A percentile compares a stretch with the other conserved stretches of the same genome.
phyloP scores from a whole-genome alignment of 2,329 filamentous ascomycete genomes.

The Zymoseptoria crescenta region DNA sequence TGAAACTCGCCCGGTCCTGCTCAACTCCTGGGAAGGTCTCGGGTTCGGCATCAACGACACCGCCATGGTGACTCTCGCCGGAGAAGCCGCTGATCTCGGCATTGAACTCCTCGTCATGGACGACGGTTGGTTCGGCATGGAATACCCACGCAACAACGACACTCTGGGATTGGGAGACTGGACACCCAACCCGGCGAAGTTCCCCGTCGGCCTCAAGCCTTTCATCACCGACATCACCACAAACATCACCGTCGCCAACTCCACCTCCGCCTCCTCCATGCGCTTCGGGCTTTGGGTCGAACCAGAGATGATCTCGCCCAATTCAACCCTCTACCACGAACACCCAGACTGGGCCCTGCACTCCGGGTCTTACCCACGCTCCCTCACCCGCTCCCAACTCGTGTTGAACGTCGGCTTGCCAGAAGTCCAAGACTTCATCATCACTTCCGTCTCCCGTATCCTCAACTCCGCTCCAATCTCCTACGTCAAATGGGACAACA shows the following conservation, averaged over 20 bases:
- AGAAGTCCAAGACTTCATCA: conserved; percentile 57
- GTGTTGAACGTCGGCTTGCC: conserved; percentile 54
- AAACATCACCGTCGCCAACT: conserved; percentile 41
- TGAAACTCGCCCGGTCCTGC: conserved; percentile 46
- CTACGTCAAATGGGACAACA: conserved; percentile 64
- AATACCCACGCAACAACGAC: conserved; percentile 53
- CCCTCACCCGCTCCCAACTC: conserved; percentile 50
- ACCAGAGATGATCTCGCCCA: conserved; percentile 60
- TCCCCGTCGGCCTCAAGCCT: conserved; percentile 49
- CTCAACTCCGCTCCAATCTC: conserved; percentile 47
- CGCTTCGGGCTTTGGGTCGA: conserved; percentile 61
- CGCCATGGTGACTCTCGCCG: conserved; percentile 48
- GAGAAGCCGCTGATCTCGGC: conserved; percentile 51
- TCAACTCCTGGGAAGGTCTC: conserved; percentile 61
- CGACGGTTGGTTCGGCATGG: conserved; percentile 60
- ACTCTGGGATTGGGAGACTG: conserved; percentile 56
- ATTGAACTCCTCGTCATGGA: conserved; percentile 58
- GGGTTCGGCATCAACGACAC: conserved; percentile 52
- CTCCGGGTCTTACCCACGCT: conserved; percentile 49
- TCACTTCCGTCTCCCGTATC: conserved; percentile 47
- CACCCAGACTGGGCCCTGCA: conserved; percentile 60
- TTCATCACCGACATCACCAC: conserved; percentile 47
- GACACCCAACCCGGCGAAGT: conserved; percentile 50
- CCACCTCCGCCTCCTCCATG: conserved; percentile 41
- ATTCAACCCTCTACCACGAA: conserved; percentile 52